Evolutionary conservation across 352 stramenopile species (phyloP).

Genomic region (Pythium sp.): DNA sequence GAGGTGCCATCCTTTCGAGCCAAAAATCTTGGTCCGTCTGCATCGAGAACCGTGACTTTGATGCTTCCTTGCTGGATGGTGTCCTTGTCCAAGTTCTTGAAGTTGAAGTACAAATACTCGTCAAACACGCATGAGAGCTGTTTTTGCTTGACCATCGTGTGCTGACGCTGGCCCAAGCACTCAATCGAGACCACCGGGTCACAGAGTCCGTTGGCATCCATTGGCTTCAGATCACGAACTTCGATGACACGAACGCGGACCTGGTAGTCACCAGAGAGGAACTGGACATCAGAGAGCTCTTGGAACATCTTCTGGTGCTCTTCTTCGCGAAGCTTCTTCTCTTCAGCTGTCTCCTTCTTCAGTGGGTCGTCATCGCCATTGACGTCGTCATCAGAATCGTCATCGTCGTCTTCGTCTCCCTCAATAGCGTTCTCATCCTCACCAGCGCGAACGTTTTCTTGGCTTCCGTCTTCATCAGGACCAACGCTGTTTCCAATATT

Average conservation of each 20-base stretch:
- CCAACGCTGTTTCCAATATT: constrained; percentile 21
- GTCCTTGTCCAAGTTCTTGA: constrained; percentile 75
- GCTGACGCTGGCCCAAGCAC: constrained; percentile 74
- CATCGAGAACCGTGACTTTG: constrained; percentile 84
- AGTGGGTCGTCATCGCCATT: constrained; percentile 33
- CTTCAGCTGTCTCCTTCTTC: constrained; percentile 42
- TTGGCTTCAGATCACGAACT: constrained; percentile 87
- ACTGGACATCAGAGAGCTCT: constrained; percentile 71
- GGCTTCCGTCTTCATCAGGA: constrained; percentile 14
- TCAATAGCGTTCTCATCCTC: constrained; percentile 24
- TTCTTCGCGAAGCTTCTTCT: constrained; percentile 63
- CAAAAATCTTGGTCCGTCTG: constrained; percentile 38
- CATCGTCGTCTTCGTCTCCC: constrained; percentile 32
- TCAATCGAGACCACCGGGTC: constrained; percentile 88
- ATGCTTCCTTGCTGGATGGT: constrained; percentile 69
- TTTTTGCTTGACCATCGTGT: constrained; percentile 83
- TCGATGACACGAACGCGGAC: constrained; percentile 88
- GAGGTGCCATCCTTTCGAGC: constrained; percentile 26
- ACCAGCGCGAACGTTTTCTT: constrained; percentile 10
- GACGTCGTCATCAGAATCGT: constrained; percentile 25
- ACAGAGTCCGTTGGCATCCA: constrained; percentile 81
- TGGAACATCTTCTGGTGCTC: constrained; percentile 74
- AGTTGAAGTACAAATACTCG: constrained; percentile 89
- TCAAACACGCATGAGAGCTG: constrained; percentile 89
- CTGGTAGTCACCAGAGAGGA: constrained; percentile 83